phyloP scores from a whole-genome alignment of 345 rosid genomes.

The Hibiscus syriacus region DNA sequence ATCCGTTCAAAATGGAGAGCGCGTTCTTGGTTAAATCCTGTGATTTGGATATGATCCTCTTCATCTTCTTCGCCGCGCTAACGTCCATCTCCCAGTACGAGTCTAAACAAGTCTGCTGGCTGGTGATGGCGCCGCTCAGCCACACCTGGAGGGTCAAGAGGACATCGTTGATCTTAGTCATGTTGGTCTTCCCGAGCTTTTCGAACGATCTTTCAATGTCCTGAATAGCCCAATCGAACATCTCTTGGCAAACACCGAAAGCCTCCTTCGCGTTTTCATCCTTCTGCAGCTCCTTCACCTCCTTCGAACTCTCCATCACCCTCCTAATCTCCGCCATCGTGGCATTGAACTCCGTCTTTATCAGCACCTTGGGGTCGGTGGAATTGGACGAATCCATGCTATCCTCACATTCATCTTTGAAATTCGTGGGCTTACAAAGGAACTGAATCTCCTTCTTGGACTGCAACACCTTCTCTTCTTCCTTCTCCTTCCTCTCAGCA shows the following conservation, averaged over 20 bases:
- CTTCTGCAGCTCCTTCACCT: background rate
- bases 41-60: background rate
- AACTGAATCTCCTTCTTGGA: background rate
- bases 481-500: background rate
- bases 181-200: background rate
- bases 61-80: background rate
- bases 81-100: background rate
- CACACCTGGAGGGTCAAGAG: background rate
- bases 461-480: background rate
- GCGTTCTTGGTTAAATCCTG: background rate
- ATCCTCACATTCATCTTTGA: background rate
- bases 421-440: background rate
- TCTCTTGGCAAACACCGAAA: background rate
- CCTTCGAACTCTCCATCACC: background rate
- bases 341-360: background rate
- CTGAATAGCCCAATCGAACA: background rate
- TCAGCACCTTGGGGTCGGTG: background rate
- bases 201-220: background rate
- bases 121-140: background rate
- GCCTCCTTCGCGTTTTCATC: background rate
- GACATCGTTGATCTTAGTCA: background rate
- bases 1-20: background rate
- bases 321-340: background rate
- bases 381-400: background rate
- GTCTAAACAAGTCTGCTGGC: background rate